A percentile compares a stretch with the other conserved stretches of the same genome.
Conservation (phyloP, 257 asterid genomes). For the Solanum piurae region DNA sequence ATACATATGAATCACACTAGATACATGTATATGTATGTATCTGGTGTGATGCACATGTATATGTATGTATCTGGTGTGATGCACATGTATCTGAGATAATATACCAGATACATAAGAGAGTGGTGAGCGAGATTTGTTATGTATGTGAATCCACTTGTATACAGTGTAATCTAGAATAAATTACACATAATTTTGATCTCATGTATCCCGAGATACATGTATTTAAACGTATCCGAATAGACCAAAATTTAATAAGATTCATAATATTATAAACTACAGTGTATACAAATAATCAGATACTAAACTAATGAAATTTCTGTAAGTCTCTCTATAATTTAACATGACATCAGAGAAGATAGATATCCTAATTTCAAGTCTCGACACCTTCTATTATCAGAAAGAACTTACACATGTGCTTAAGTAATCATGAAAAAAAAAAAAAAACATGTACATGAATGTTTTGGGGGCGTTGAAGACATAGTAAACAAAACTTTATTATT, state of each 20-base stretch:
- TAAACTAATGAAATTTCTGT: neutral
- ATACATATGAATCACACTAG: neutral
- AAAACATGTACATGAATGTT: neutral
- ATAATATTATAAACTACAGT: too few relatives aligned
- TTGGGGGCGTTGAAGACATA: neutral
- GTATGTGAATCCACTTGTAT: neutral
- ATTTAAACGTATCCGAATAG: rapidly evolving
- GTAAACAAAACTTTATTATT: neutral
- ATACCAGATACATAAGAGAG: neutral
- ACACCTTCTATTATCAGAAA: neutral
- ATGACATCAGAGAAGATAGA: neutral
- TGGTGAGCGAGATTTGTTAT: neutral
- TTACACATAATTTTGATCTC: neutral
- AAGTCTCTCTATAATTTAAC: neutral
- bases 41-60: neutral
- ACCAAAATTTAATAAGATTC: neutral
- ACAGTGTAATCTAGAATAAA: neutral
- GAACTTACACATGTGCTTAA: neutral
- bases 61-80: too few relatives aligned
- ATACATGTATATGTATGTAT: too few relatives aligned
- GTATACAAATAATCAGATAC: neutral
- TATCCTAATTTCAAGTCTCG: neutral
- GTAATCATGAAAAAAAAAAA: neutral
- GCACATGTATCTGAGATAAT: neutral
- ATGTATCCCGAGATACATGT: too few relatives aligned